Conservation (phyloP, 1,284 basidiomycete species). For the Inonotus hispidus region DNA sequence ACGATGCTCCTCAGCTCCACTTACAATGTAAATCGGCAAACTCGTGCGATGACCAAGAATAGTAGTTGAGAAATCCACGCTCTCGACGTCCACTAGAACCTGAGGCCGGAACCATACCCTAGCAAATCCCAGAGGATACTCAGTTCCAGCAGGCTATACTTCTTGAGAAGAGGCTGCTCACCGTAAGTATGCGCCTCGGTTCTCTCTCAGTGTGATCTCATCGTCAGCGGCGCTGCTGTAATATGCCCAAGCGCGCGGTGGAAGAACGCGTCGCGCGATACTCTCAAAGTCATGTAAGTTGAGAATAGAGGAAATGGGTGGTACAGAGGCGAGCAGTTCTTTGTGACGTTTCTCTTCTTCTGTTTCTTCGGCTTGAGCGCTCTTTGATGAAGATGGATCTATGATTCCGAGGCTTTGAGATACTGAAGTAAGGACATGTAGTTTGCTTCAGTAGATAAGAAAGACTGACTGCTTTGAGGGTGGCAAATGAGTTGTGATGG, state of each 20-base stretch:
- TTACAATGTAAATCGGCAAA: constrained; percentile 76
- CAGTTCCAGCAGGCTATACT: not conserved
- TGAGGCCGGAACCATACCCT: constrained; percentile 94
- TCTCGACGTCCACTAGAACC: constrained; percentile 77
- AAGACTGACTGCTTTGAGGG: constrained; percentile 63
- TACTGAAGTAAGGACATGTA: constrained; percentile 21
- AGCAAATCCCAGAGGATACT: not conserved
- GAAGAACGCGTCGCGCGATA: constrained; percentile 69
- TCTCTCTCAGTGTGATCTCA: constrained; percentile 85
- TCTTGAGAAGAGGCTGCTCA: constrained; percentile 23
- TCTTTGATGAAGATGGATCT: constrained; percentile 56
- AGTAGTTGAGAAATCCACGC: constrained; percentile 78
- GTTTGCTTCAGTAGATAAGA: not conserved
- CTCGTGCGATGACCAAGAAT: constrained; percentile 68
- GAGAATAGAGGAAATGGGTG: constrained; percentile 71
- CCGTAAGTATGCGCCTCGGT: constrained; percentile 84
- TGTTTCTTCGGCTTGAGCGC: constrained; percentile 41
- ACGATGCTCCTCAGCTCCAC: constrained; percentile 9
- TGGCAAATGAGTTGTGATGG: constrained; percentile 79
- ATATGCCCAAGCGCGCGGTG: constrained; percentile 85
- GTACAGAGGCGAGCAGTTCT: constrained; percentile 48
- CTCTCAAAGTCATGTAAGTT: constrained; percentile 92
- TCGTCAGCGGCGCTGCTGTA: constrained; percentile 86
- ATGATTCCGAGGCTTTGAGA: constrained; percentile 62
- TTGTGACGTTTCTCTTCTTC: constrained; percentile 57